Conservation (phyloP, 225 moss, liverwort and hornwort genomes). For the Bryum argenteum region DNA sequence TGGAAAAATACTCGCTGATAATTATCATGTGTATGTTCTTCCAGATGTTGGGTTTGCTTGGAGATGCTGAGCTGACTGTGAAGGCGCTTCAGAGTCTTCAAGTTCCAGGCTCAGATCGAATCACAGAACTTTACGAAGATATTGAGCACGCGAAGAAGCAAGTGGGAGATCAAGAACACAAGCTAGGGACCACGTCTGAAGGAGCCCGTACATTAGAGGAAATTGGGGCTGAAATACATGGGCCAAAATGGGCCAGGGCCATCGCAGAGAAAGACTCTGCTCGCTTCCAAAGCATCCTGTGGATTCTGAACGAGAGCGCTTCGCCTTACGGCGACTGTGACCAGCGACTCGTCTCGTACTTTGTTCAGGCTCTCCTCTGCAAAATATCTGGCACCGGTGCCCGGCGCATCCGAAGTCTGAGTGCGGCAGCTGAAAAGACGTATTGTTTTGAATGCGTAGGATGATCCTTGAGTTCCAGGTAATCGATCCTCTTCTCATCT, state of each 20-base stretch:
- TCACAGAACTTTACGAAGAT: constrained; percentile 77
- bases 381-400: constrained; percentile 68
- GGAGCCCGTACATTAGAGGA: constrained; percentile 62
- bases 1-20: constrained; percentile 14
- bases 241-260: constrained; percentile 60
- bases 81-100: constrained; percentile 71
- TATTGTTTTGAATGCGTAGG: constrained; percentile 79
- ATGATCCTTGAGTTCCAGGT: constrained; percentile 88
- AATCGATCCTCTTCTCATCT: neutral
- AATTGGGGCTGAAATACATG: constrained; percentile 63
- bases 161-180: constrained; percentile 69
- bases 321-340: constrained; percentile 74
- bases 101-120: constrained; percentile 73
- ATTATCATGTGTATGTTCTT: constrained; percentile 34
- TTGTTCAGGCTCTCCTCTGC: constrained; percentile 78
- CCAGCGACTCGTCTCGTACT: constrained; percentile 70
- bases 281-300: constrained; percentile 58
- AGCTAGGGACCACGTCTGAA: constrained; percentile 69
- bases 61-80: constrained; percentile 75
- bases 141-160: constrained; percentile 74
- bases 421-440: constrained; percentile 65
- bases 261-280: constrained; percentile 51
- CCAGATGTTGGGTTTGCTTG: constrained; percentile 81
- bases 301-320: constrained; percentile 72
- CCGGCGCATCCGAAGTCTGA: constrained; percentile 53